These are phyloP conservation scores for Stagonosporopsis rhizophila DNA, from an alignment of 2,329 filamentous ascomycete species.

Conservation along the genomic window DNA sequence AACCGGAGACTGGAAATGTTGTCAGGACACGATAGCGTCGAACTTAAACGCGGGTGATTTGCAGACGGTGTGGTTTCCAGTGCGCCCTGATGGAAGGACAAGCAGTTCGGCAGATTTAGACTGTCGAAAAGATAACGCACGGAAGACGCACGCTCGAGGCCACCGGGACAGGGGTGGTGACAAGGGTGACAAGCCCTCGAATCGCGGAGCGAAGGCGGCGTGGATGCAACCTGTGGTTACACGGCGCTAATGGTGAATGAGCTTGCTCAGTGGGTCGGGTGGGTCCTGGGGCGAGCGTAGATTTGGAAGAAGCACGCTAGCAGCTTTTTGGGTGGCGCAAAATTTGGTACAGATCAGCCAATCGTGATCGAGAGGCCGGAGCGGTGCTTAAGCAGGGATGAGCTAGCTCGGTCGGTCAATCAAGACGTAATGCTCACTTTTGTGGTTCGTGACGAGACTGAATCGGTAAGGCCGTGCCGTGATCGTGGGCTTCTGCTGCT, in stretches of 20 bases:
- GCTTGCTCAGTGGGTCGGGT: slow-evolving; percentile 36
- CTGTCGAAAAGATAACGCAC: slow-evolving; percentile 50
- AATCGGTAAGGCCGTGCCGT: slow-evolving; percentile 48
- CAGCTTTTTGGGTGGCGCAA: slow-evolving; percentile 42
- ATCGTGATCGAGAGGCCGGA: slow-evolving; percentile 35
- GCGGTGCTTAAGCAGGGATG: slow-evolving; percentile 40
- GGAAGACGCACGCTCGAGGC: slow-evolving; percentile 46
- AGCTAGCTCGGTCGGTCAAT: slow-evolving; percentile 43
- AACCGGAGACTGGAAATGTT: slow-evolving; percentile 45
- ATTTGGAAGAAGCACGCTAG: slow-evolving; percentile 40
- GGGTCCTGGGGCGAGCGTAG: slow-evolving; percentile 37
- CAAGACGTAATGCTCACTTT: slow-evolving; percentile 45
- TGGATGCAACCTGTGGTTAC: slow-evolving; percentile 48
- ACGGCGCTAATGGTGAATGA: slow-evolving; percentile 46
- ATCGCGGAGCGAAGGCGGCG: slow-evolving; percentile 46
- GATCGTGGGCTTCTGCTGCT: slow-evolving; percentile 41
- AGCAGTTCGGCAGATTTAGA: slow-evolving; percentile 51
- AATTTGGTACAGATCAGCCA: slow-evolving; percentile 40
- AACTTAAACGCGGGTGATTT: slow-evolving; percentile 59
- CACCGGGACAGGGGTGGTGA: slow-evolving; percentile 36
- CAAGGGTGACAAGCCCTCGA: slow-evolving; percentile 39
- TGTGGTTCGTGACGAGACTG: slow-evolving; percentile 32
- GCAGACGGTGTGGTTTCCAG: slow-evolving; percentile 53
- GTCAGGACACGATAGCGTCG: slow-evolving; percentile 52
- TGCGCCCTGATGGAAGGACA: slow-evolving; percentile 46